A percentile compares a stretch with the other conserved stretches of the same genome.
phyloP scores from a whole-genome alignment of 805 yeast species.

The Ogataea methylovora region DNA sequence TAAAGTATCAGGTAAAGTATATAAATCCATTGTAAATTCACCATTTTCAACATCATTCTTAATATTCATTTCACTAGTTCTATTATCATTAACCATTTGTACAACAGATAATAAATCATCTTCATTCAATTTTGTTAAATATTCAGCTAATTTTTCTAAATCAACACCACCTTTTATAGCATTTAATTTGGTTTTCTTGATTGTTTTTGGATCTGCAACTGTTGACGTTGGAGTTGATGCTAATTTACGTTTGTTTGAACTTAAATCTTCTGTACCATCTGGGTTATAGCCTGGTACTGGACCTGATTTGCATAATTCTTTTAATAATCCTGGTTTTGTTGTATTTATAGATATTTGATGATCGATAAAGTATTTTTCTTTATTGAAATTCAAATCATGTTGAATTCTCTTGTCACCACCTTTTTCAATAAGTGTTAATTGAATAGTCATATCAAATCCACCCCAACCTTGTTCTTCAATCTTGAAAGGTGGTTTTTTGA shows the following conservation, averaged over 20 bases:
- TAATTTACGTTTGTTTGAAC: constrained; percentile 15
- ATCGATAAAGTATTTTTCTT: constrained; percentile 70
- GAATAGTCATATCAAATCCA: constrained; percentile 83
- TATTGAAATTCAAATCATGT: constrained; percentile 84
- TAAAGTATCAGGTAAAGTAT: constrained; percentile 84
- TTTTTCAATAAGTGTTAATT: constrained; percentile 70
- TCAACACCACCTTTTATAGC: constrained; percentile 75
- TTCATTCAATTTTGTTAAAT: constrained; percentile 79
- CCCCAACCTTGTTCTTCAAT: constrained; percentile 98
- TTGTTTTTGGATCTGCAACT: constrained; percentile 28
- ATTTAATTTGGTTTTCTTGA: constrained; percentile 45
- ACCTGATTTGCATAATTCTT: constrained; percentile 74
- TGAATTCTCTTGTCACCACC: constrained; percentile 81
- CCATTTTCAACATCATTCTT: constrained; percentile 96
- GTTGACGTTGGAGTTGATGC: constrained; percentile 2
- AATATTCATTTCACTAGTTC: constrained; percentile 90
- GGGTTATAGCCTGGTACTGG: constrained; percentile 52
- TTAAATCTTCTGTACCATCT: constrained; percentile 1
- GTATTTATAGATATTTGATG: constrained; percentile 73
- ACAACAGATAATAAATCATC: constrained; percentile 93
- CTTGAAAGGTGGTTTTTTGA: constrained; percentile 78
- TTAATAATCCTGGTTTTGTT: constrained; percentile 63
- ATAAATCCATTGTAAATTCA: constrained; percentile 93
- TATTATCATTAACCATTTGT: constrained; percentile 95
- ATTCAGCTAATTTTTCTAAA: constrained; percentile 84